Evolutionary conservation across 192 early-diverging fungal genomes (phyloP).

Genomic region (Entomortierella chlamydospora): DNA sequence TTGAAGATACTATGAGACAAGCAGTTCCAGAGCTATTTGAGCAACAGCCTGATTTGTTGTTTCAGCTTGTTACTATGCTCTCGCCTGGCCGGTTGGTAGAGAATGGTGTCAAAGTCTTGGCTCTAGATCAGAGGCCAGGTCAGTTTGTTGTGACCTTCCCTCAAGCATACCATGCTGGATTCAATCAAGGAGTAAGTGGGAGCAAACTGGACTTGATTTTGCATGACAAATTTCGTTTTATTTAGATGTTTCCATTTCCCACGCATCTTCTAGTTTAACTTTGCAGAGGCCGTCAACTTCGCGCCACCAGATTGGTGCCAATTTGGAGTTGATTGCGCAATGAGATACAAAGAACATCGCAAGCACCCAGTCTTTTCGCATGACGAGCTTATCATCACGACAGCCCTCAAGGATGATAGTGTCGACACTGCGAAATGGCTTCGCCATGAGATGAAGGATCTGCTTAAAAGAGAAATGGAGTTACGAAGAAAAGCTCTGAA

Average conservation of each 20-base stretch:
- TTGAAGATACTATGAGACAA: slow-evolving; percentile 86
- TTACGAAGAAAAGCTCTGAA: slow-evolving; percentile 58
- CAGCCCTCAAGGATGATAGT: slow-evolving; percentile 56
- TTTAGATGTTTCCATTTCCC: background rate
- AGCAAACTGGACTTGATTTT: slow-evolving; percentile 2
- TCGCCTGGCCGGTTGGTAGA: slow-evolving; percentile 78
- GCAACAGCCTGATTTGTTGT: slow-evolving; percentile 89
- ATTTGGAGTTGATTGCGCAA: slow-evolving; percentile 81
- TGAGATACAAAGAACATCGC: slow-evolving; percentile 82
- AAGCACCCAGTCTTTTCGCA: slow-evolving; percentile 94
- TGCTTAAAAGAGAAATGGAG: slow-evolving; percentile 66
- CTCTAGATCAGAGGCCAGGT: slow-evolving; percentile 89
- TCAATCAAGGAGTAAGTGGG: slow-evolving; percentile 93
- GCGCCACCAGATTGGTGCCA: slow-evolving; percentile 92
- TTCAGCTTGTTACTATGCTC: slow-evolving; percentile 94
- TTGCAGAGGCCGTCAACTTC: slow-evolving; percentile 98
- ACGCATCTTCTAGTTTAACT: slow-evolving; percentile 75
- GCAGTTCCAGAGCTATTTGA: slow-evolving; percentile 91
- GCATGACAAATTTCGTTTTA: slow-evolving; percentile 7
- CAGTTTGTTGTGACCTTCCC: slow-evolving; percentile 97
- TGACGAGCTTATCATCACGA: slow-evolving; percentile 87
- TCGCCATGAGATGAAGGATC: slow-evolving; percentile 56
- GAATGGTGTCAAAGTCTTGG: slow-evolving; percentile 81
- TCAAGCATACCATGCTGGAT: slow-evolving; percentile 93
- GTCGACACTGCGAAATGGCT: slow-evolving; percentile 60